Evolutionary conservation across 1,284 basidiomycete species (phyloP).

Genomic region (Malassezia nana): DNA sequence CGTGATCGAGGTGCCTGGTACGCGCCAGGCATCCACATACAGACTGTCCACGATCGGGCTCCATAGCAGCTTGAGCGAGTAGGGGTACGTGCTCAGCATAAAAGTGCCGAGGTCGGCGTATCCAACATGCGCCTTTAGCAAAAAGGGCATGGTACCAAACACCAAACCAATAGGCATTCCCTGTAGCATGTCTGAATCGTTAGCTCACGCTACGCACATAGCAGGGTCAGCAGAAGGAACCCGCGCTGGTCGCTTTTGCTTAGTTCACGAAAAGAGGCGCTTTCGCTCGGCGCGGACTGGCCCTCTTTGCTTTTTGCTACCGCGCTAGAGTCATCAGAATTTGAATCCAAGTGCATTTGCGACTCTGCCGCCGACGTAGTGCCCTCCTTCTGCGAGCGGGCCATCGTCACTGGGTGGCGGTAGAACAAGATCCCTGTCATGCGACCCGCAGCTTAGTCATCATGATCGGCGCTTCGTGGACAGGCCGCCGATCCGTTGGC

Average conservation of each 20-base stretch:
- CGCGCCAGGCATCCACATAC: conserved; percentile 58
- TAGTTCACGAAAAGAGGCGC: background rate
- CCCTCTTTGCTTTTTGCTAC: background rate
- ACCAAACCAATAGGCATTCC: conserved; percentile 75
- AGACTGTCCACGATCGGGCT: conserved; percentile 92
- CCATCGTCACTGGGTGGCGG: background rate
- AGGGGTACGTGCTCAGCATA: conserved; percentile 87
- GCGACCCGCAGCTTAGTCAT: background rate
- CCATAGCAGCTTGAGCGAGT: conserved; percentile 94
- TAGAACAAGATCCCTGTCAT: background rate
- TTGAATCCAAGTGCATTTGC: background rate
- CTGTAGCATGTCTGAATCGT: conserved; percentile 68
- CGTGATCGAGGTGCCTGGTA: conserved; percentile 20
- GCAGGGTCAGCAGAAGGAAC: conserved; percentile 72
- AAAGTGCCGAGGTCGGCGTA: conserved; percentile 95
- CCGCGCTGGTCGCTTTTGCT: conserved; percentile 58
- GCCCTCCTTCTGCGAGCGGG: background rate
- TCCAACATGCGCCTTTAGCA: conserved; percentile 83
- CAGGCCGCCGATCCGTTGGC: background rate
- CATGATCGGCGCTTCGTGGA: background rate
- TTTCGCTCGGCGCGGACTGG: background rate
- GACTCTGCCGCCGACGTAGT: background rate
- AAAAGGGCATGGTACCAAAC: conserved; percentile 84
- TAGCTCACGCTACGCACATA: conserved; percentile 59
- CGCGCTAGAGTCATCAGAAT: background rate